Evolutionary conservation across 768 basidiomycete genomes (phyloP).

Genomic region (Trametes cingulata): DNA sequence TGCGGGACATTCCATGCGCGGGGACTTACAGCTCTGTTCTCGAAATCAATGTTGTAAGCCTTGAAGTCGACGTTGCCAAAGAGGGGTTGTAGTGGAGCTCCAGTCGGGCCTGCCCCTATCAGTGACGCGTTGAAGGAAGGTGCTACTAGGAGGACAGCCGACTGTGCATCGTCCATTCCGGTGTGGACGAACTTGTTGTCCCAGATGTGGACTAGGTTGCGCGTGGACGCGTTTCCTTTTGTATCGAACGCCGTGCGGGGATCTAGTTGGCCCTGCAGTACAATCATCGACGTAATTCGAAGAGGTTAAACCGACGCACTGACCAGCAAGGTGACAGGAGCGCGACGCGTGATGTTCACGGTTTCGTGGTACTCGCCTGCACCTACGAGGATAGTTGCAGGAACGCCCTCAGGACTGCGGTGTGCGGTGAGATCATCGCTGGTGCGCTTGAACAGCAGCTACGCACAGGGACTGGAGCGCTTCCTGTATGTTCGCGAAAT

Average conservation of each 20-base stretch:
- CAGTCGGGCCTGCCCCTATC: constrained; percentile 60
- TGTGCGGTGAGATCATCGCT: neutral
- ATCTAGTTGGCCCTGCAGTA: constrained; percentile 50
- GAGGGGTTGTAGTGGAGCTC: constrained; percentile 50
- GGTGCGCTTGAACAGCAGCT: neutral
- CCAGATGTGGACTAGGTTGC: constrained; percentile 56
- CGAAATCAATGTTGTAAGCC: constrained; percentile 66
- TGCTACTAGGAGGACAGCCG: constrained; percentile 57
- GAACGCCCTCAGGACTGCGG: constrained; percentile 43
- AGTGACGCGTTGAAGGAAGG: constrained; percentile 58
- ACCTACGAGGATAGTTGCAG: constrained; percentile 54
- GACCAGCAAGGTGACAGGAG: constrained; percentile 59
- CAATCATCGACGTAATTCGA: neutral
- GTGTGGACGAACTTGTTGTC: constrained; percentile 44
- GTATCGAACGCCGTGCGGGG: constrained; percentile 37
- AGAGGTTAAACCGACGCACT: too few relatives aligned
- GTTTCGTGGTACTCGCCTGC: constrained; percentile 61
- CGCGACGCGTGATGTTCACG: constrained; percentile 54
- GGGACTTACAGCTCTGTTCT: constrained; percentile 57
- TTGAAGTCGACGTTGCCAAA: constrained; percentile 62
- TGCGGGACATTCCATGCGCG: neutral
- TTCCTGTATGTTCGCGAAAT: constrained; percentile 53
- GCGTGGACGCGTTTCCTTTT: constrained; percentile 44
- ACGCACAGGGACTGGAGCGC: constrained; percentile 58
- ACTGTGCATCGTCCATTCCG: constrained; percentile 55